Conservation (phyloP, 441 rosid species). For the Rhodomyrtus psidioides region DNA sequence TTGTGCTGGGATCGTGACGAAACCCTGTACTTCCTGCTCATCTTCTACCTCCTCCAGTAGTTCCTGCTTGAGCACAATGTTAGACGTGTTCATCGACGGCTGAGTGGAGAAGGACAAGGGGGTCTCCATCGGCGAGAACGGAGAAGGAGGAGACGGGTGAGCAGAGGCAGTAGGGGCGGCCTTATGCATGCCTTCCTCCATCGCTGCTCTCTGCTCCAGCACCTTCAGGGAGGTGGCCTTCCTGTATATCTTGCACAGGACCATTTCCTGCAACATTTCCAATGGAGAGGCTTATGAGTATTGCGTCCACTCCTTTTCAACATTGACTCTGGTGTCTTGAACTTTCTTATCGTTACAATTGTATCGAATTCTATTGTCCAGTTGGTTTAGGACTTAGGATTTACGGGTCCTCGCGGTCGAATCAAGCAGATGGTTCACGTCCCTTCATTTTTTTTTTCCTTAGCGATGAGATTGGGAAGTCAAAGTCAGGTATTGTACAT, state of each 20-base stretch:
- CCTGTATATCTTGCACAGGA: conserved; percentile 79
- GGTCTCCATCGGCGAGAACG: conserved; percentile 34
- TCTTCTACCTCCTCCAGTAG: conserved; percentile 14
- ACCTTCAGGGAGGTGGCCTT: conserved; percentile 89
- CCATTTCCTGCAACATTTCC: conserved; percentile 53
- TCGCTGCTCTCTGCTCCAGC: conserved; percentile 78
- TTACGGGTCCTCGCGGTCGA: neutral
- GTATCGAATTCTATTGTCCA: neutral
- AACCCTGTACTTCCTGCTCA: neutral
- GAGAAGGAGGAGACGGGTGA: conserved; percentile 32
- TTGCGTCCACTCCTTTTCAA: neutral
- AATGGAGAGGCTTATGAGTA: neutral
- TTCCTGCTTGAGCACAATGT: conserved; percentile 33
- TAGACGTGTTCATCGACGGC: conserved; percentile 7
- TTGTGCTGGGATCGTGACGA: neutral
- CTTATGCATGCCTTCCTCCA: conserved; percentile 35
- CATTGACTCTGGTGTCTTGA: neutral
- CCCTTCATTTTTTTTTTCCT: neutral
- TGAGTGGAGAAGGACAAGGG: conserved; percentile 22
- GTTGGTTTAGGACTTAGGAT: neutral
- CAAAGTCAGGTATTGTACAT: neutral
- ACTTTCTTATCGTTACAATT: neutral
- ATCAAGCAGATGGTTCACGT: neutral
- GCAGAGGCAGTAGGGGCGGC: neutral
- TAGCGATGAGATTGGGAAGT: neutral